Conservation (phyloP, 768 basidiomycete species). For the Rhizopogon vulgaris region DNA sequence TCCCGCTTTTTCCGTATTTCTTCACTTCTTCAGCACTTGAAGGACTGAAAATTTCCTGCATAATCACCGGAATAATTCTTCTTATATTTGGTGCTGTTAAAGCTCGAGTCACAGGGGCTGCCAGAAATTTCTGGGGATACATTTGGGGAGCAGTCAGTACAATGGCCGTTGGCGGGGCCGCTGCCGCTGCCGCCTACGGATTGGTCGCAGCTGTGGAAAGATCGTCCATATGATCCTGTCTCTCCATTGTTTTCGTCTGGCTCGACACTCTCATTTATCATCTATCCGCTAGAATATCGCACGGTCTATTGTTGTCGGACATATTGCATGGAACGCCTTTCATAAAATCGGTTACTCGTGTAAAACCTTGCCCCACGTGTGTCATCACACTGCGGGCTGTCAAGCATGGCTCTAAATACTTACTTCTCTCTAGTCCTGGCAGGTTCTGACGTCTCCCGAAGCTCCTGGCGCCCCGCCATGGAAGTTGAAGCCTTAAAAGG, state of each 20-base stretch:
- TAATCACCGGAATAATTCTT: constrained; percentile 80
- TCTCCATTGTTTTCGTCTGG: not conserved
- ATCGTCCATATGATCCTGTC: not conserved
- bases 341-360: not conserved
- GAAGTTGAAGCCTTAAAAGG: not conserved
- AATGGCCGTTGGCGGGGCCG: constrained; percentile 82
- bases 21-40: constrained; percentile 68
- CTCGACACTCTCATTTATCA: not conserved
- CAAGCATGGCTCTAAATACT: not conserved
- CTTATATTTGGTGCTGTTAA: constrained; percentile 91
- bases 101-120: constrained; percentile 81
- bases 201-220: constrained; percentile 47
- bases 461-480: not conserved
- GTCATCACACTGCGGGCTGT: not conserved
- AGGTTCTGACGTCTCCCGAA: not conserved
- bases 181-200: constrained; percentile 70
- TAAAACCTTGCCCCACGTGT: not conserved
- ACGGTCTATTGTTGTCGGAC: not conserved
- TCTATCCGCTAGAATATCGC: not conserved
- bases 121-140: constrained; percentile 59
- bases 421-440: not conserved
- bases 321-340: not conserved
- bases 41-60: constrained; percentile 65
- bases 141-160: constrained; percentile 86
- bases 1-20: constrained; percentile 92